A percentile compares a stretch with the other conserved stretches of the same genome.
Evolutionary conservation across 176 grass and related monocot species (phyloP).

Genomic region (Bromus sterilis): DNA sequence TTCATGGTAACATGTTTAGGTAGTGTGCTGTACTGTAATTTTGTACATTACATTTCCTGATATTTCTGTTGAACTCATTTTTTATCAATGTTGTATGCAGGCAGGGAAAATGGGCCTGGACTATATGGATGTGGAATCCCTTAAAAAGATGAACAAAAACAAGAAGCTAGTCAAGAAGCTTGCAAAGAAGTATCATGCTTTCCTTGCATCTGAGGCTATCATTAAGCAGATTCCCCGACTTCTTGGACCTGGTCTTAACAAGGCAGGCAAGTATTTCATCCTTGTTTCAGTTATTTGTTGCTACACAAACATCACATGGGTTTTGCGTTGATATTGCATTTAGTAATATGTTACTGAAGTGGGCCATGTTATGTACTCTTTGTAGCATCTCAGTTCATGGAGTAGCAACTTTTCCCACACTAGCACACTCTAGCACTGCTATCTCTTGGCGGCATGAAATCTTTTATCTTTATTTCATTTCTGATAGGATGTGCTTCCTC

Average conservation of each 20-base stretch:
- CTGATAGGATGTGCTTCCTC: neutral
- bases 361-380: neutral
- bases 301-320: neutral
- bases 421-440: neutral
- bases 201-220: constrained; percentile 83
- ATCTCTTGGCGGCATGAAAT: neutral
- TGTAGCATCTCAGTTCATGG: no score
- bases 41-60: neutral
- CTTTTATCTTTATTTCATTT: neutral
- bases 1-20: neutral
- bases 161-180: constrained; percentile 95
- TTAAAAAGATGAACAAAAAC: constrained; percentile 97
- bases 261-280: constrained; percentile 49
- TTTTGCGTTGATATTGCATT: neutral
- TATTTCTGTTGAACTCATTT: neutral
- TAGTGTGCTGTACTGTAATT: neutral
- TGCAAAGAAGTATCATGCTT: constrained; percentile 91
- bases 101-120: constrained; percentile 66
- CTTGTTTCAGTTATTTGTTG: neutral
- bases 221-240: constrained; percentile 95
- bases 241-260: constrained; percentile 95
- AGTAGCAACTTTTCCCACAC: no score
- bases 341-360: neutral
- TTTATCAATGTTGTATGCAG: constrained; percentile 16
- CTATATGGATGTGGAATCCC: constrained; percentile 80